Conservation (phyloP, 495 filamentous ascomycete genomes). For the Penicillium antarcticum region DNA sequence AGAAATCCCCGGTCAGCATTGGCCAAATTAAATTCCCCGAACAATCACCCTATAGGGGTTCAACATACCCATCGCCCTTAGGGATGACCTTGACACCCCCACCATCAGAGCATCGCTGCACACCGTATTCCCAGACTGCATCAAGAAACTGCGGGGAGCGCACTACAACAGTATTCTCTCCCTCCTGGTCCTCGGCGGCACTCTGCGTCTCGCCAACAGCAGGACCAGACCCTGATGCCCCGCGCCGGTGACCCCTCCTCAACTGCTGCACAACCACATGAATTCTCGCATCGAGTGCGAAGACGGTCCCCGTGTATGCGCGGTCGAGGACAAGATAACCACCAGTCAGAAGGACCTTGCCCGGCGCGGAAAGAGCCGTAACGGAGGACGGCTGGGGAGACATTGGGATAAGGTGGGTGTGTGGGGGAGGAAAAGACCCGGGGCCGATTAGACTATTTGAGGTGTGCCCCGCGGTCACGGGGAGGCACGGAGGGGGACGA, state of each 20-base stretch:
- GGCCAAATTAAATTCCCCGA: not conserved
- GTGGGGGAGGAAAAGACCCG: conserved; percentile 11
- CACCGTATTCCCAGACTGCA: conserved; percentile 82
- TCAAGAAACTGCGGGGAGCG: conserved; percentile 86
- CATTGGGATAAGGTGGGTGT: conserved; percentile 7
- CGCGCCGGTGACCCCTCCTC: conserved; percentile 29
- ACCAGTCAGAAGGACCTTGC: conserved; percentile 91
- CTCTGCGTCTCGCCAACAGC: conserved; percentile 6
- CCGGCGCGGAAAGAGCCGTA: conserved; percentile 82
- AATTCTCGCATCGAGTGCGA: conserved; percentile 91
- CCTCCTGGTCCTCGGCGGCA: conserved; percentile 22
- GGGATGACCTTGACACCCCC: conserved; percentile 75
- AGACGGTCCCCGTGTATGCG: conserved; percentile 82
- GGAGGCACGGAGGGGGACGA: not conserved
- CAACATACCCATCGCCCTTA: conserved; percentile 69
- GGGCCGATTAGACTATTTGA: conserved; percentile 7
- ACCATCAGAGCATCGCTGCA: conserved; percentile 60
- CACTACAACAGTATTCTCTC: conserved; percentile 65
- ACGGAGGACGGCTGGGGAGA: conserved; percentile 18
- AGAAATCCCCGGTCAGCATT: not conserved
- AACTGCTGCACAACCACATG: conserved; percentile 71
- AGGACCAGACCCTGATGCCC: conserved; percentile 18
- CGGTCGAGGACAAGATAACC: conserved; percentile 94
- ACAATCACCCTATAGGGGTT: conserved; percentile 1
- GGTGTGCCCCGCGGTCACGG: conserved; percentile 1